These are phyloP conservation scores for Nitzschia inconspicua DNA, from an alignment of 108 stramenopile species.

Conservation along the genomic window DNA sequence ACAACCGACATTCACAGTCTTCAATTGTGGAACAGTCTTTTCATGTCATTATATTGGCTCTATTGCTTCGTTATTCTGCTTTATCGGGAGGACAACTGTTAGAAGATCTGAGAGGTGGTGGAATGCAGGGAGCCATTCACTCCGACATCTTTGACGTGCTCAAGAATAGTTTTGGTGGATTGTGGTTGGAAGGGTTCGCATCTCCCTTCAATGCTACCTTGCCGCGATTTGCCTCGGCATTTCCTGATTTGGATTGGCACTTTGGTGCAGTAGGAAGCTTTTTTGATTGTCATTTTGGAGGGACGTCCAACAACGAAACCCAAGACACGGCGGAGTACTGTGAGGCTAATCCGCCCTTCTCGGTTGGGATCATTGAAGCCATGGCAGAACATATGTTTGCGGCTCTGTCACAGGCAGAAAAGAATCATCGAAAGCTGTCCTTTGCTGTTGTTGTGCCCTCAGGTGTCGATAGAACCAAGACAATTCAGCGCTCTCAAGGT, in stretches of 20 bases:
- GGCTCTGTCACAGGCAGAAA: slow-evolving; percentile 26
- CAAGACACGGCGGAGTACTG: slow-evolving; percentile 34
- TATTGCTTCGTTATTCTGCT: slow-evolving; percentile 67
- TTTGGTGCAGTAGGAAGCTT: slow-evolving; percentile 77
- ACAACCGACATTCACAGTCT: not conserved
- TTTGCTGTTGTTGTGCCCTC: slow-evolving; percentile 71
- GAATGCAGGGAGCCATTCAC: slow-evolving; percentile 83
- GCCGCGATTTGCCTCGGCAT: slow-evolving; percentile 51
- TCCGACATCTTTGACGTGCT: slow-evolving; percentile 54
- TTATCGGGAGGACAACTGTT: slow-evolving; percentile 67
- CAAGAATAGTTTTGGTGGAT: slow-evolving; percentile 22
- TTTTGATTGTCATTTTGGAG: slow-evolving; percentile 22
- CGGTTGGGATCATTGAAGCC: slow-evolving; percentile 57
- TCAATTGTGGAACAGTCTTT: slow-evolving; percentile 29
- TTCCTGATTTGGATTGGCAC: slow-evolving; percentile 70
- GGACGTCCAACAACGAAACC: not conserved
- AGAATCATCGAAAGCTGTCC: slow-evolving; percentile 19
- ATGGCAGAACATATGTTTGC: slow-evolving; percentile 50
- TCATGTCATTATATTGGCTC: slow-evolving; percentile 48
- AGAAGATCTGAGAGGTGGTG: slow-evolving; percentile 63
- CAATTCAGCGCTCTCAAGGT: not conserved
- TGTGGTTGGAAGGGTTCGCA: slow-evolving; percentile 65
- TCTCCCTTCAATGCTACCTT: slow-evolving; percentile 62
- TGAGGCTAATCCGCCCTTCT: slow-evolving; percentile 79
- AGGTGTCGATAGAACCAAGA: not conserved